phyloP scores from a whole-genome alignment of 177 flowering plant species.

The Vitis hybrid region DNA sequence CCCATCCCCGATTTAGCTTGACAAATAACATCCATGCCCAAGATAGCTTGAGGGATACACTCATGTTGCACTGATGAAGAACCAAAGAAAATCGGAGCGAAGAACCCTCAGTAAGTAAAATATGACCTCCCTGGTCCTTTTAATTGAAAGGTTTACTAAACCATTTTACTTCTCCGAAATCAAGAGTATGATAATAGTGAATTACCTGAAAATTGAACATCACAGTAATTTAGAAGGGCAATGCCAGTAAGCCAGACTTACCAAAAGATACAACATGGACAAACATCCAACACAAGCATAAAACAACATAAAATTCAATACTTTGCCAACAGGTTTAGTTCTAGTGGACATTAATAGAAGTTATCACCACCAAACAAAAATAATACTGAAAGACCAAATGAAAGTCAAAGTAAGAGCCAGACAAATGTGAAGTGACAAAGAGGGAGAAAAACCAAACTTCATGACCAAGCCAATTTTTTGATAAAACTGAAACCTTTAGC shows the following conservation, averaged over 20 bases:
- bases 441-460: no score
- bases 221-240: neutral
- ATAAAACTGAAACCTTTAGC: no score
- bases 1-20: constrained; percentile 99
- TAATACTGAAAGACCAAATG: no score
- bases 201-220: constrained; percentile 56
- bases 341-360: no score
- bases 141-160: constrained; percentile 60
- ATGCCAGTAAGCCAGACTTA: neutral
- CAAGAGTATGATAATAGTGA: constrained; percentile 41
- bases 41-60: constrained; percentile 97
- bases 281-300: neutral
- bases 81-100: constrained; percentile 72
- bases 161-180: constrained; percentile 48
- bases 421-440: no score
- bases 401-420: no score
- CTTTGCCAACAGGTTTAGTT: no score
- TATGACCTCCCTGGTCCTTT: constrained; percentile 57
- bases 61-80: constrained; percentile 99
- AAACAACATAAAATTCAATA: neutral
- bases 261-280: neutral
- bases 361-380: no score
- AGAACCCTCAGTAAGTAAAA: constrained; percentile 70
- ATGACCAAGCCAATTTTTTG: no score
- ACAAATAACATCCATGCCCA: constrained; percentile 99